These are phyloP conservation scores for Cyberlindnera samutprakarnensis DNA, from an alignment of 805 yeast genomes.

Conservation along the genomic window DNA sequence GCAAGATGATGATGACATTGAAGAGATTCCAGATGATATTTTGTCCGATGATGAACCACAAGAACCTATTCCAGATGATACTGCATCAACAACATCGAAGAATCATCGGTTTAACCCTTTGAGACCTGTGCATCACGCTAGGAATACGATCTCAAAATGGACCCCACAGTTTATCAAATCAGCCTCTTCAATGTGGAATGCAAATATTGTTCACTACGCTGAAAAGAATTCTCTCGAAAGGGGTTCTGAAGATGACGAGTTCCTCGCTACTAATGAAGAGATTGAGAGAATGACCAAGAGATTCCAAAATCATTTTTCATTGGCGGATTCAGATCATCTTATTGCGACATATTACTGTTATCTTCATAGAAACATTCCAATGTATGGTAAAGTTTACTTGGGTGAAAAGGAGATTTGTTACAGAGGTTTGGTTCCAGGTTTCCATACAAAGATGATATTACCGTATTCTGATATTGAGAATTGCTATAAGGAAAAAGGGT, in stretches of 20 bases:
- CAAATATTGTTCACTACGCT: conserved; percentile 54
- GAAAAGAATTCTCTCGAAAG: conserved; percentile 30
- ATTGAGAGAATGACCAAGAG: conserved; percentile 43
- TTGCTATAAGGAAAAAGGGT: conserved; percentile 60
- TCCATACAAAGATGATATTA: conserved; percentile 71
- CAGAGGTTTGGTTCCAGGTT: conserved; percentile 71
- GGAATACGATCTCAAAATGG: conserved; percentile 10
- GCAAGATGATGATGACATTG: conserved; percentile 15
- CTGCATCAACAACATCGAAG: neutral
- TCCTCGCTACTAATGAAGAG: conserved; percentile 36
- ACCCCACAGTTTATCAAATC: conserved; percentile 19
- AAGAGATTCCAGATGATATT: conserved; percentile 8
- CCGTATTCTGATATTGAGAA: conserved; percentile 71
- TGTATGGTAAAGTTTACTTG: conserved; percentile 77
- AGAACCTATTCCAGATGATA: neutral
- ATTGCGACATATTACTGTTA: conserved; percentile 66
- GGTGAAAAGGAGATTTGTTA: conserved; percentile 69
- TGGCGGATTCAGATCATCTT: conserved; percentile 43
- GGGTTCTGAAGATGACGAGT: conserved; percentile 34
- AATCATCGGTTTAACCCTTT: neutral
- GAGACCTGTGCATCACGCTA: neutral
- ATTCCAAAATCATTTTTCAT: conserved; percentile 59
- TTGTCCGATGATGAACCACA: conserved; percentile 3
- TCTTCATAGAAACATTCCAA: conserved; percentile 62
- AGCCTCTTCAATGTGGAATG: conserved; percentile 43